These are phyloP conservation scores for Avena sativa DNA, from an alignment of 176 grass and related monocot genomes.

Conservation along the genomic window DNA sequence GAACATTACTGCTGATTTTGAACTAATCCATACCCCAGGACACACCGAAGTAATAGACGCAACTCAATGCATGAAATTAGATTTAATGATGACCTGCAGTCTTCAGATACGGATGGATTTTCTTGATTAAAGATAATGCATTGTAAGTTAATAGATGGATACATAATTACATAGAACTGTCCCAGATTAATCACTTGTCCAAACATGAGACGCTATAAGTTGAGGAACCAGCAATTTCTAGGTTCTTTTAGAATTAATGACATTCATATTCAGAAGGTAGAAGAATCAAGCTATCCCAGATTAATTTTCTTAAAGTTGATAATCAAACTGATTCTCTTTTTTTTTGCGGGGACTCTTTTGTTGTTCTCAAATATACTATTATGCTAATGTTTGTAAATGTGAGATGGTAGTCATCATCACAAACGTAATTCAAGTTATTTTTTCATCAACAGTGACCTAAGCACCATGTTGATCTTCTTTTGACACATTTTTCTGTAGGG, in stretches of 20 bases:
- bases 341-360: too few species aligned
- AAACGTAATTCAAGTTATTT: background rate
- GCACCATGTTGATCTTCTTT: background rate
- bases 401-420: background rate
- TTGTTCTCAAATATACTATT: background rate
- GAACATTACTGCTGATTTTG: constrained; percentile 54
- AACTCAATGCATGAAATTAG: background rate
- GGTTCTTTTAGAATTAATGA: too few species aligned
- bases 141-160: background rate
- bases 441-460: background rate
- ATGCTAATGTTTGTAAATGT: background rate
- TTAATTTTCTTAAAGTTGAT: background rate
- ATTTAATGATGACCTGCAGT: background rate
- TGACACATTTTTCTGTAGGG: constrained; percentile 53
- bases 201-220: too few species aligned
- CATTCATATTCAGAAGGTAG: too few species aligned
- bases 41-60: constrained; percentile 72
- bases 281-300: background rate
- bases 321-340: too few species aligned
- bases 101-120: background rate
- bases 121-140: constrained; percentile 3
- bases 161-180: too few species aligned
- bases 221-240: too few species aligned
- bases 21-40: constrained; percentile 84
- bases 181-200: background rate